phyloP scores from a whole-genome alignment of 495 filamentous ascomycete species.

The Trichocladium uniseriatum region DNA sequence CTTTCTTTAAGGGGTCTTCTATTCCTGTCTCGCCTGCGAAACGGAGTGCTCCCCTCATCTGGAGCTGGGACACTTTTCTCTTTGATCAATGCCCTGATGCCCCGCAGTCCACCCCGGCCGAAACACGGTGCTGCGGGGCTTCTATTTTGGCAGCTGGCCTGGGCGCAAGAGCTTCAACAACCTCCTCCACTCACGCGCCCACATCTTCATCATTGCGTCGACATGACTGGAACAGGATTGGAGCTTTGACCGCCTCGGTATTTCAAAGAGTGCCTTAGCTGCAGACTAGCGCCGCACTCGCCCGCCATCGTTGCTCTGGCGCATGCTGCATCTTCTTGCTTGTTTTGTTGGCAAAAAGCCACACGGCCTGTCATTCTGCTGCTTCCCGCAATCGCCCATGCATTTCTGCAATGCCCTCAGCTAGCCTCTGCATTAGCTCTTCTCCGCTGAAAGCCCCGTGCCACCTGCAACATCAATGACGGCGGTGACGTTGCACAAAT shows the following conservation, averaged over 20 bases:
- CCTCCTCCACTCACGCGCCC: background rate
- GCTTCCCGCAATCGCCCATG: background rate
- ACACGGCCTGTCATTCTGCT: background rate
- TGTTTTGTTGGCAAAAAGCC: background rate
- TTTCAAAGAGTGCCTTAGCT: too few relatives aligned
- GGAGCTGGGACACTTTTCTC: too few relatives aligned
- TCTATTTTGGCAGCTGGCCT: background rate
- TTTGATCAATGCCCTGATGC: too few relatives aligned
- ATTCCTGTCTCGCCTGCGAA: too few relatives aligned
- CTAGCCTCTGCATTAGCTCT: background rate
- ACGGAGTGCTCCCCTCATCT: too few relatives aligned
- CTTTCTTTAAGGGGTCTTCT: too few relatives aligned
- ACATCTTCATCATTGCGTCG: slow-evolving; percentile 5
- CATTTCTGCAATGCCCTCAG: background rate
- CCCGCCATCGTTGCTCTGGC: too few relatives aligned
- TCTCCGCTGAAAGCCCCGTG: background rate
- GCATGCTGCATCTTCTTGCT: background rate
- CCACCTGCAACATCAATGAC: background rate
- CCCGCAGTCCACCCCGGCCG: background rate
- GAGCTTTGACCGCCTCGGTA: background rate
- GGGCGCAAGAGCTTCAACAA: background rate
- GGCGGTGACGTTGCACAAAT: background rate
- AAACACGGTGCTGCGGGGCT: too few relatives aligned
- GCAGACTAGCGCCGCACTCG: too few relatives aligned
- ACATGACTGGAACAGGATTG: slow-evolving; percentile 1